Evolutionary conservation across 192 early-diverging fungal genomes (phyloP), one percentile per base, ranked within the genome.

Genomic region (Linnemannia schmuckeri): DNA sequence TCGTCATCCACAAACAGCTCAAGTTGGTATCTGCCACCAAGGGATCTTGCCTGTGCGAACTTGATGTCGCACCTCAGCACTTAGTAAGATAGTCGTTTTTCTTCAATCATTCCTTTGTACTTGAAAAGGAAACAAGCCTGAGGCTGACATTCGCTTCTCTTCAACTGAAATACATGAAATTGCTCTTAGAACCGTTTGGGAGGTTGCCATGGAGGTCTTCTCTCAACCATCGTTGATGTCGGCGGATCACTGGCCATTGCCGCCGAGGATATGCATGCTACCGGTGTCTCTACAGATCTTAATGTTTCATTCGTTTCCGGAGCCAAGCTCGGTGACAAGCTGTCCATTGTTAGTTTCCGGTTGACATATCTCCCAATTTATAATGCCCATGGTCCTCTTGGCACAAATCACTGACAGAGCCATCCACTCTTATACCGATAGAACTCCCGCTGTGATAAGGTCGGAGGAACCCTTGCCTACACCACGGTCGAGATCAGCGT

Each of bases 221-320:
- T 90, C n/a, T 87, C 89, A 68, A 91, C 91, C 7, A 86, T 91
- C 66, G 89, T 93, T 66, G 92, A 92, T 77, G 76, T 91, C 54
- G 91, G 90, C 35, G 92, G 92, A 4, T 92, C 92, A 30, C 76
- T 93, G 71, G 91, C 91, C 20, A 82, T 93, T 33, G 89, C 90
- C 3, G 82, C 92, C 44, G 88, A 90, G 27, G 89, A 88, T 10
- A 80, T 93, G 74, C 83, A 85, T 75, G 82, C 89, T 13, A 93
- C 92, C 38, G 92, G 92, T 20, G 88, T 93, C 6, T 90, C 89
- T 24, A 93, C 92, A 17, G 92, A 93, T 86, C 72, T 93, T 13
- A 93, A 92, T 69, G 86, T 93, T 7, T 90, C 89, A 69, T 93
- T 90, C 70, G 78, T 93, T 18, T 90, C 90, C 35, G 77, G 88